phyloP scores from a whole-genome alignment of 768 basidiomycete species.

The Boletus rubescentipes region DNA sequence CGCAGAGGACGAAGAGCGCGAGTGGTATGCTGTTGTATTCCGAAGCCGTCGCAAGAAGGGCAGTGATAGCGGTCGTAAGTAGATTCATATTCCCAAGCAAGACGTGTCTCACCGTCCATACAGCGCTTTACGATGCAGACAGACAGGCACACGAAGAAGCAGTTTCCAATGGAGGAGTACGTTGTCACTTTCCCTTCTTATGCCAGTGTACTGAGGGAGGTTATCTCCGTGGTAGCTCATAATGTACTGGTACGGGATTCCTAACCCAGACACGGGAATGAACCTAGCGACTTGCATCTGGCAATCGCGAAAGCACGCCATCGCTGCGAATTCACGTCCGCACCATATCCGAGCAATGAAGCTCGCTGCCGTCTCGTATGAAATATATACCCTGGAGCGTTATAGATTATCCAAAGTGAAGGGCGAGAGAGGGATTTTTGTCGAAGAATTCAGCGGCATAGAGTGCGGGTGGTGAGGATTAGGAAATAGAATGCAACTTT shows the following conservation, averaged over 20 bases:
- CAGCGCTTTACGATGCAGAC: constrained; percentile 87
- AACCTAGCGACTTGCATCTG: constrained; percentile 97
- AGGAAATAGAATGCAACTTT: not conserved
- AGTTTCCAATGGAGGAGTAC: constrained; percentile 78
- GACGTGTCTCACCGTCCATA: constrained; percentile 5
- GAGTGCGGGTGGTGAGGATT: constrained; percentile 67
- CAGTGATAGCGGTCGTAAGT: constrained; percentile 65
- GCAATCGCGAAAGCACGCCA: constrained; percentile 84
- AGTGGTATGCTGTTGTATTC: constrained; percentile 94
- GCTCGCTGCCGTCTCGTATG: constrained; percentile 75
- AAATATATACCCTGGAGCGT: constrained; percentile 75
- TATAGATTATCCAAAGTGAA: constrained; percentile 65
- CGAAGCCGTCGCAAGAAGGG: constrained; percentile 71
- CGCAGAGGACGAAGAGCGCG: constrained; percentile 68
- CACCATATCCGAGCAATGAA: constrained; percentile 82
- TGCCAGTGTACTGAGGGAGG: constrained; percentile 2
- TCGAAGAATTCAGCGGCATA: constrained; percentile 60
- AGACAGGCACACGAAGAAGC: constrained; percentile 90
- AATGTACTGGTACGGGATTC: constrained; percentile 93
- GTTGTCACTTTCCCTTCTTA: constrained; percentile 24
- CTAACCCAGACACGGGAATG: constrained; percentile 68
- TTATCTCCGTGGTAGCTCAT: constrained; percentile 51
- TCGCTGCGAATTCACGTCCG: constrained; percentile 75
- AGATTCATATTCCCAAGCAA: not conserved
- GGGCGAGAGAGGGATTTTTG: constrained; percentile 55